Conservation (phyloP, 2,329 filamentous ascomycete genomes). For the Clathrospora elynae region DNA sequence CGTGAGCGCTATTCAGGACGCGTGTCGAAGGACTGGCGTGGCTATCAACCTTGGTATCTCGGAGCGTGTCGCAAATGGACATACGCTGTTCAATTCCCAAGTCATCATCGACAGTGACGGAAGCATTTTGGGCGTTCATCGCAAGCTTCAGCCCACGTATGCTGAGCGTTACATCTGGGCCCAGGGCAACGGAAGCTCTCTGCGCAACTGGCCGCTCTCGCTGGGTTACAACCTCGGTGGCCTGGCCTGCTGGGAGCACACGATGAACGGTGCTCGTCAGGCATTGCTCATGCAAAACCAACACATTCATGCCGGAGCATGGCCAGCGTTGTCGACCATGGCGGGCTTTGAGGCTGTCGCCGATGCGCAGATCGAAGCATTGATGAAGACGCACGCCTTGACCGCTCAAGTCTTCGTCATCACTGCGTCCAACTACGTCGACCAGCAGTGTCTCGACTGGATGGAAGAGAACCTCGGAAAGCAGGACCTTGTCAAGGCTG, state of each 20-base stretch:
- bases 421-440: slow-evolving; percentile 51
- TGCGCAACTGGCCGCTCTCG: slow-evolving; percentile 38
- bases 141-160: slow-evolving; percentile 48
- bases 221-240: slow-evolving; percentile 45
- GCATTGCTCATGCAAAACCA: slow-evolving; percentile 43
- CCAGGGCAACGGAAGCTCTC: slow-evolving; percentile 41
- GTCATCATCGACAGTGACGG: slow-evolving; percentile 43
- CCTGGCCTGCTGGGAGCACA: slow-evolving; percentile 48
- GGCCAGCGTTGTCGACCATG: slow-evolving; percentile 47
- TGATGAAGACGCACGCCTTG: slow-evolving; percentile 55
- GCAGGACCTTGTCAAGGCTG: slow-evolving; percentile 42
- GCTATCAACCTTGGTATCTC: slow-evolving; percentile 45
- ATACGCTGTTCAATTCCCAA: slow-evolving; percentile 47
- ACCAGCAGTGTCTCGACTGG: slow-evolving; percentile 51
- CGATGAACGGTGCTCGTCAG: slow-evolving; percentile 48
- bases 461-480: slow-evolving; percentile 46
- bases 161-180: slow-evolving; percentile 46
- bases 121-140: slow-evolving; percentile 44
- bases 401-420: slow-evolving; percentile 55
- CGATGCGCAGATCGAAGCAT: slow-evolving; percentile 53
- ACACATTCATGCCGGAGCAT: slow-evolving; percentile 47
- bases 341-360: slow-evolving; percentile 50
- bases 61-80: slow-evolving; percentile 41
- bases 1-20: slow-evolving; percentile 39
- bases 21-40: slow-evolving; percentile 39